A percentile compares a stretch with the other conserved stretches of the same genome.
Evolutionary conservation across 192 early-diverging fungal genomes (phyloP).

Genomic region (Lobosporangium transversale): DNA sequence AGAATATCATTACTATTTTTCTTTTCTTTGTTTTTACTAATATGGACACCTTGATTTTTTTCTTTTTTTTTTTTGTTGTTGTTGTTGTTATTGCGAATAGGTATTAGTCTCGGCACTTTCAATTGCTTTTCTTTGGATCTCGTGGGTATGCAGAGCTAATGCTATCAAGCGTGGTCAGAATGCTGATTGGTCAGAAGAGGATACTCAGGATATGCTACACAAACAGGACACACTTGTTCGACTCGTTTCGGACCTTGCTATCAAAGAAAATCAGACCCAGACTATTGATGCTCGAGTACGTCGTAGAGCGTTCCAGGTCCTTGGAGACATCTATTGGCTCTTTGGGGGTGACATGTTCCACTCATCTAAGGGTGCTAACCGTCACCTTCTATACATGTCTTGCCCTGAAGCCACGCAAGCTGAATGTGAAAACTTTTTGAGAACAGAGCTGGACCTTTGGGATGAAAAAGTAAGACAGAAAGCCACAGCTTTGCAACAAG

Average conservation of each 20-base stretch:
- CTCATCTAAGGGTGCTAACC: constrained; percentile 6
- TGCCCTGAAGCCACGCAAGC: constrained; percentile 49
- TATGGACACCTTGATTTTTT: too few species aligned
- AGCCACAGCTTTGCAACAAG: constrained; percentile 7
- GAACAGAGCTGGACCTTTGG: constrained; percentile 42
- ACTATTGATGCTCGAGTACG: constrained; percentile 24
- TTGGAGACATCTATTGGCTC: constrained; percentile 61
- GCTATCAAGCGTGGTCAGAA: constrained; percentile 25
- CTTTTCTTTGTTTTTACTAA: too few species aligned
- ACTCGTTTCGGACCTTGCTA: constrained; percentile 9
- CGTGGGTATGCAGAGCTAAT: constrained; percentile 33
- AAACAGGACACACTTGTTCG: constrained; percentile 24
- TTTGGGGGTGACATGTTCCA: constrained; percentile 63
- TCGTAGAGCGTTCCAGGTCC: constrained; percentile 53
- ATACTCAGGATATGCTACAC: constrained; percentile 17
- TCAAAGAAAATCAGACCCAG: neutral
- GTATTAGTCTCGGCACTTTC: constrained; percentile 39
- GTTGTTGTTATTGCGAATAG: neutral
- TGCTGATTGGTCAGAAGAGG: constrained; percentile 41
- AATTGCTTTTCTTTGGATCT: constrained; percentile 46
- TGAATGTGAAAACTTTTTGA: constrained; percentile 52
- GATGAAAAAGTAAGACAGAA: constrained; percentile 29
- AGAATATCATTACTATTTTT: too few species aligned
- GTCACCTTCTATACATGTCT: constrained; percentile 34
- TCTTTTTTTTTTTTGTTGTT: neutral